Base-by-base conservation (phyloP, 116 monocot species). In the Zostera marina region DNA sequence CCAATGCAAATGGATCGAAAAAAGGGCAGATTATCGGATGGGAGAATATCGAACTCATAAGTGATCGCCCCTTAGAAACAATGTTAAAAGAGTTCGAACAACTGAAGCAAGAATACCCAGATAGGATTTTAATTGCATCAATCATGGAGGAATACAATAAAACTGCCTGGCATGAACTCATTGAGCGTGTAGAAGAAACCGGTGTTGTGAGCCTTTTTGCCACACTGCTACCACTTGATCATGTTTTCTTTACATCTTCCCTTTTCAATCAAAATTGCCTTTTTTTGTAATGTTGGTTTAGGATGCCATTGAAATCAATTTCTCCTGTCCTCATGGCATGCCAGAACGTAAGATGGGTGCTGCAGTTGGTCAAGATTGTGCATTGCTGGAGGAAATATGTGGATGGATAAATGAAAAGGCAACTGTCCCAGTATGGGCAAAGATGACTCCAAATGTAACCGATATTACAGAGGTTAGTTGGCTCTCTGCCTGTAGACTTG, bases 291-390 rank as follows among this genome's bases (percentile, higher is more conserved):
- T 58, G 20, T 17, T 68, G 23, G 20, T 56, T n/a, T 53, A 88
- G 94, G 94, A 94, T 78, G 94, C 88, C 26, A 65, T 94, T 68
- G 88, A 94, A 72, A 94, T 94, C 66, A 94, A 94, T 53, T 94
- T 94, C 66, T 94, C 94, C 42, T 94, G 94, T 47, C 94, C 94
- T 63, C 94, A 94, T 74, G 88, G 94, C 45, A 94, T 94, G 94
- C 94, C 88, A 57, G 94, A 94, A 67, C 52, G 94, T 47, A 94
- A 77, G 65, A 94, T 94, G 88, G 88, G 94, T 70, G 94, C 88
- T 64, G 94, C 94, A 22, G 94, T 88, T 44, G 94, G 94, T 2
- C 88, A 94, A 79, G 94, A 94, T 52, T 94, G 94, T 74, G 75
- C 15, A 41, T 66, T 94, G 42, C 62, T 94, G 64, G 81, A 94